Evolutionary conservation across 78 protist species (phyloP).

Genomic region (Polysphondylium violaceum): DNA sequence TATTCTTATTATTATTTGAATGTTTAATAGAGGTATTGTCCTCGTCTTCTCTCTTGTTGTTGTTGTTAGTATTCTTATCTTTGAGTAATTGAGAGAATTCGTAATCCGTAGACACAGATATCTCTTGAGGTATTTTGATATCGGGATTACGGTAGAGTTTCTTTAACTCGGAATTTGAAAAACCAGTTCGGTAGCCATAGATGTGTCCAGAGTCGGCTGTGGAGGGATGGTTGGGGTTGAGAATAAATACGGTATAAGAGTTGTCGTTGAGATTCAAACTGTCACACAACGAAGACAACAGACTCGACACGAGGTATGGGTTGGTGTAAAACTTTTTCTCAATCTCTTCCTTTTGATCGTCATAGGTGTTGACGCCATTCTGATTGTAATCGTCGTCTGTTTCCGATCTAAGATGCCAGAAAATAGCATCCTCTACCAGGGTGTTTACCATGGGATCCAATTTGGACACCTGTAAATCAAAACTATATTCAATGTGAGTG

Average conservation of each 20-base stretch:
- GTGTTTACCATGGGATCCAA: slow-evolving; percentile 53
- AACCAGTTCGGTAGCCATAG: slow-evolving; percentile 71
- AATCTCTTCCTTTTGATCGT: neutral
- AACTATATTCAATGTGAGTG: slow-evolving; percentile 64
- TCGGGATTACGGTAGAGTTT: slow-evolving; percentile 11
- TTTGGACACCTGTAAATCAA: slow-evolving; percentile 67
- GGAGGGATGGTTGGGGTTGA: slow-evolving; percentile 68
- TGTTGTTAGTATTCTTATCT: neutral
- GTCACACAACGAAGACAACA: slow-evolving; percentile 31
- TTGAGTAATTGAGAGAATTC: slow-evolving; percentile 1
- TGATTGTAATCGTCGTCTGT: neutral
- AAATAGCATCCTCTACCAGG: slow-evolving; percentile 61
- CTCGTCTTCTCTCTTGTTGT: neutral
- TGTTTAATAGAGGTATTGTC: neutral
- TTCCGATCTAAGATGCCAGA: slow-evolving; percentile 54
- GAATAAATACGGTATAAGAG: slow-evolving; percentile 34
- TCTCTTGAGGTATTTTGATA: neutral
- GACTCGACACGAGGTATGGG: slow-evolving; percentile 38
- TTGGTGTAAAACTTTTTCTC: slow-evolving; percentile 27
- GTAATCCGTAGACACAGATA: neutral
- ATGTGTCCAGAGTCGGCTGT: neutral
- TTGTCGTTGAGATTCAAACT: slow-evolving; percentile 3
- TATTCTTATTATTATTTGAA: slow-evolving; percentile 35
- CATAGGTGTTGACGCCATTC: neutral
- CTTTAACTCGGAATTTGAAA: slow-evolving; percentile 45